phyloP scores from a whole-genome alignment of 2,329 filamentous ascomycete species.

The Cladobotryum mycophilum region DNA sequence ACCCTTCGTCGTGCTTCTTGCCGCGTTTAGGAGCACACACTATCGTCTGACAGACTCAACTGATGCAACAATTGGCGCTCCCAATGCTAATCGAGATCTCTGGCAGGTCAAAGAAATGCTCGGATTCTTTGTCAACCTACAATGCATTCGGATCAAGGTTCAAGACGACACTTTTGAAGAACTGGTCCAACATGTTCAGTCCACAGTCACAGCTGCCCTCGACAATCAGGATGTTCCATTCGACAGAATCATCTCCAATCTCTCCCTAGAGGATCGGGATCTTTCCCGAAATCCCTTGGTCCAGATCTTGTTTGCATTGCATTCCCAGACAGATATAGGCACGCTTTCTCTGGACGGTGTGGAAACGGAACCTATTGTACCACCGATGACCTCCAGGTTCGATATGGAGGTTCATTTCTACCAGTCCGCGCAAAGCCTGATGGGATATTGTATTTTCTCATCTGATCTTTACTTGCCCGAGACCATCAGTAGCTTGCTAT shows the following conservation, averaged over 20 bases:
- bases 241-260: constrained; percentile 12
- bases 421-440: constrained; percentile 12
- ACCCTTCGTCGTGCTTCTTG: constrained; percentile 14
- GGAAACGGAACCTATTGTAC: constrained; percentile 2
- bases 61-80: constrained; percentile 19
- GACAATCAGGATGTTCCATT: constrained; percentile 19
- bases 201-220: constrained; percentile 8
- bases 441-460: constrained; percentile 12
- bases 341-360: constrained; percentile 11
- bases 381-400: constrained; percentile 8
- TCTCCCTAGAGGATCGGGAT: constrained; percentile 11
- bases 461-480: constrained; percentile 14
- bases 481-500: constrained; percentile 15
- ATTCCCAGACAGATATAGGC: constrained; percentile 11
- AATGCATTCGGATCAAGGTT: constrained; percentile 19
- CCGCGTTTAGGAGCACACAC: constrained; percentile 21
- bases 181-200: constrained; percentile 13
- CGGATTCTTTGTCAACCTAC: constrained; percentile 22
- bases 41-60: constrained; percentile 20
- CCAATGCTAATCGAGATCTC: constrained; percentile 15
- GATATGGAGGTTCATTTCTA: constrained; percentile 20
- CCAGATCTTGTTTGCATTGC: constrained; percentile 16
- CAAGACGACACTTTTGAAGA: constrained; percentile 12
- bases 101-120: constrained; percentile 16
- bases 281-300: constrained; percentile 8